Conservation (phyloP, 768 basidiomycete species). For the Phanerodontia chrysosporium region DNA sequence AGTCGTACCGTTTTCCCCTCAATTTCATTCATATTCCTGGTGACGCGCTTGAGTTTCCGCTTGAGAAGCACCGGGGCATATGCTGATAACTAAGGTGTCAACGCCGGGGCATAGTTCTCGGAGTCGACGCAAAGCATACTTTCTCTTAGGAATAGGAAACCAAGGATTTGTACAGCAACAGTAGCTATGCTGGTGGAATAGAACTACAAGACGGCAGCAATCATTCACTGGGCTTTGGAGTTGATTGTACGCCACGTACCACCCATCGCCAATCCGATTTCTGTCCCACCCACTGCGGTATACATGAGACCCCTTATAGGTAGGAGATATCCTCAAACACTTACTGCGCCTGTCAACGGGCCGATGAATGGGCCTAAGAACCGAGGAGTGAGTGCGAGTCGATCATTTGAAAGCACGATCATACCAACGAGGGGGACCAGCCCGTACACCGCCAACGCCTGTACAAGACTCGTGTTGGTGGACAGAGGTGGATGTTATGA, state of each 20-base stretch:
- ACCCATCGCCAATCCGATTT: slow-evolving; percentile 72
- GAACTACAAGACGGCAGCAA: slow-evolving; percentile 52
- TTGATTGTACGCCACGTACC: slow-evolving; percentile 39
- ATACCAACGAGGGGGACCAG: slow-evolving; percentile 50
- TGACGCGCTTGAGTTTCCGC: slow-evolving; percentile 46
- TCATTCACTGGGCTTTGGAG: too few species aligned
- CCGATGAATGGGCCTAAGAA: slow-evolving; percentile 62
- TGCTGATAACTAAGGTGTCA: not conserved
- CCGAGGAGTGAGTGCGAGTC: slow-evolving; percentile 48
- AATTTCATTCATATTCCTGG: slow-evolving; percentile 25
- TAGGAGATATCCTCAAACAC: slow-evolving; percentile 34
- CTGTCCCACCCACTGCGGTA: slow-evolving; percentile 49
- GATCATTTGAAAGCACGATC: not conserved
- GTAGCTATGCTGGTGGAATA: slow-evolving; percentile 64
- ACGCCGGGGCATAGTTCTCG: not conserved
- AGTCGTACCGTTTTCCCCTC: too few species aligned
- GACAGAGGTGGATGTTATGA: not conserved
- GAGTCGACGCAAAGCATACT: slow-evolving; percentile 45
- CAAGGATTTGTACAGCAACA: slow-evolving; percentile 47
- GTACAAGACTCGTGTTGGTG: slow-evolving; percentile 10
- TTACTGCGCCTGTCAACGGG: slow-evolving; percentile 56
- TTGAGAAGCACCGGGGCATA: slow-evolving; percentile 34
- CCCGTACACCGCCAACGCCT: slow-evolving; percentile 59
- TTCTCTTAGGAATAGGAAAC: slow-evolving; percentile 57
- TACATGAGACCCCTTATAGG: not conserved